Conservation (phyloP, 2,329 filamentous ascomycete species). For the Pseudocercospora vitis region DNA sequence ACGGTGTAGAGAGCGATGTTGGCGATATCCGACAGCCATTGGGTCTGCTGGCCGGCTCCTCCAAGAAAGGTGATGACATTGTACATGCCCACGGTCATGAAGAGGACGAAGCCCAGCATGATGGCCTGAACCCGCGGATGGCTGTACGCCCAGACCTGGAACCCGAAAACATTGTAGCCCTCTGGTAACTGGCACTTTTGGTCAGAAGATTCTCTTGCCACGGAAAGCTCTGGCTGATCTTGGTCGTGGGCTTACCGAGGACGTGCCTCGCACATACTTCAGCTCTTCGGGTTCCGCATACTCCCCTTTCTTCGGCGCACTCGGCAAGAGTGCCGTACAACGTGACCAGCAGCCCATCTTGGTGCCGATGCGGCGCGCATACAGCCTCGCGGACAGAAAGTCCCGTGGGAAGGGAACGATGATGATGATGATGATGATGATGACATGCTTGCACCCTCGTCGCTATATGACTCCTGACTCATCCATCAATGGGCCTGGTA, state of each 20-base stretch:
- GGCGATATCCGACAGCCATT: conserved; percentile 8
- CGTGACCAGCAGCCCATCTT: conserved; percentile 3
- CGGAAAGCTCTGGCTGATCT: background rate
- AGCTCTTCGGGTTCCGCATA: conserved; percentile 3
- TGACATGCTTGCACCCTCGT: background rate
- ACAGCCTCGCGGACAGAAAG: background rate
- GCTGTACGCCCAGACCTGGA: conserved; percentile 6
- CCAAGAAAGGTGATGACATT: conserved; percentile 13
- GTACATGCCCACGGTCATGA: conserved; percentile 15
- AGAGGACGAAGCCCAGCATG: conserved; percentile 10
- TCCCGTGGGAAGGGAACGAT: background rate
- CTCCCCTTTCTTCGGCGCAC: background rate
- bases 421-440: no score
- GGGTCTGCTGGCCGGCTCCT: conserved; percentile 9
- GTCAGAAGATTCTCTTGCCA: no score
- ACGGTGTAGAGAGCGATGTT: conserved; percentile 11
- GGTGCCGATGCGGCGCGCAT: background rate
- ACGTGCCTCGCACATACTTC: conserved; percentile 6
- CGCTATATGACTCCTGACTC: background rate
- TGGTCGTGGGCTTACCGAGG: conserved; percentile 3
- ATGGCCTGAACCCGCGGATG: conserved; percentile 9
- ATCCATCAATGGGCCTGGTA: no score
- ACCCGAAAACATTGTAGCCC: background rate
- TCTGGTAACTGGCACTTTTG: conserved; percentile 10
- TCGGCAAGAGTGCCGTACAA: background rate